A percentile compares a stretch with the other conserved stretches of the same genome.
Conservation (phyloP, 495 filamentous ascomycete species). For the Annulohypoxylon maeteangense region DNA sequence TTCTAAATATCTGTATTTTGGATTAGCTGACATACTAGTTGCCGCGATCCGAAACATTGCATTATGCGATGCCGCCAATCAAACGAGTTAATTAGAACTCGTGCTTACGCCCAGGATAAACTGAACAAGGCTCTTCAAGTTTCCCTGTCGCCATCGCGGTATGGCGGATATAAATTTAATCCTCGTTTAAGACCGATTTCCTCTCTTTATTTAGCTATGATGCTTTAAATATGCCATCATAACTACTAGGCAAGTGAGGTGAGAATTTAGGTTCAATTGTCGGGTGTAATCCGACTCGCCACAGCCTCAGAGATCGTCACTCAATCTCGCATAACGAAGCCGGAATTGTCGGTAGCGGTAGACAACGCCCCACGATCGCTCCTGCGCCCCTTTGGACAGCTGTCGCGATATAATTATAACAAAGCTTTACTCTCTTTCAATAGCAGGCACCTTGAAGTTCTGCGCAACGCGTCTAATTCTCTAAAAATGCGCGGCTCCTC, state of each 20-base stretch:
- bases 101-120: slow-evolving; percentile 19
- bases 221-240: neutral
- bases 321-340: too few species aligned
- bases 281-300: neutral
- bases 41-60: neutral
- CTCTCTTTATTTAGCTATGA: neutral
- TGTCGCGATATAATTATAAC: neutral
- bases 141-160: neutral
- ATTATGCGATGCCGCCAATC: slow-evolving; percentile 23
- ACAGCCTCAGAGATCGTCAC: neutral
- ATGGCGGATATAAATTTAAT: neutral
- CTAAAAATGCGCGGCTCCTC: neutral
- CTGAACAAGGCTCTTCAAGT: neutral
- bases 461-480: neutral
- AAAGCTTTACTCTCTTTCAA: neutral
- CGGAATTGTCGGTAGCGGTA: neutral
- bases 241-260: too few species aligned
- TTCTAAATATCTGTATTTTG: neutral
- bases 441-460: neutral
- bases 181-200: neutral
- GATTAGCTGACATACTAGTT: neutral
- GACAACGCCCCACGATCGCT: neutral
- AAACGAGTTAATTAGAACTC: neutral
- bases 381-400: neutral
- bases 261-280: neutral